A percentile compares a stretch with the other conserved stretches of the same genome.
phyloP scores from a whole-genome alignment of 1,284 basidiomycete species.

The Pseudozyma hubeiensis region DNA sequence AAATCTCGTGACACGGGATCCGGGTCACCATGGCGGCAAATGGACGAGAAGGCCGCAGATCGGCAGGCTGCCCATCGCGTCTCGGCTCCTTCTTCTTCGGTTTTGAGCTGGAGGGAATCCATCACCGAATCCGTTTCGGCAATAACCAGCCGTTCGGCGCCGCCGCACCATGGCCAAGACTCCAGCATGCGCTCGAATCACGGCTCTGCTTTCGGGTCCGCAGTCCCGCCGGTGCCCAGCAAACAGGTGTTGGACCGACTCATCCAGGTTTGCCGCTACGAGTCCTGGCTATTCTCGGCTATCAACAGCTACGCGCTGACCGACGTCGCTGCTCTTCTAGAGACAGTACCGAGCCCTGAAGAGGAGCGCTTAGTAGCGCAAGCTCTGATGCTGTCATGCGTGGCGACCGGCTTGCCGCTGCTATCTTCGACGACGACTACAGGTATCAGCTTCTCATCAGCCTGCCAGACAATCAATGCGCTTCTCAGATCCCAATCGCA shows the following conservation, averaged over 20 bases:
- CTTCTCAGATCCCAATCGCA: background rate
- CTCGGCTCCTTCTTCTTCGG: slow-evolving; percentile 1
- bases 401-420: slow-evolving; percentile 25
- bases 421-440: slow-evolving; percentile 1
- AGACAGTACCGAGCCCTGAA: background rate
- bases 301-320: slow-evolving; percentile 23
- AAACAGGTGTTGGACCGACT: slow-evolving; percentile 16
- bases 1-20: too few species aligned
- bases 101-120: slow-evolving; percentile 2
- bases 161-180: slow-evolving; percentile 6
- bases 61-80: background rate
- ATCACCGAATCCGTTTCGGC: background rate
- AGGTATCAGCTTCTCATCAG: slow-evolving; percentile 9
- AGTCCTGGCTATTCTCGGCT: slow-evolving; percentile 20
- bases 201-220: background rate
- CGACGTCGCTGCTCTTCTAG: slow-evolving; percentile 18
- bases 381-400: slow-evolving; percentile 15
- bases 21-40: background rate
- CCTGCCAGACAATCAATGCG: slow-evolving; percentile 13
- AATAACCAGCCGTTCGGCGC: slow-evolving; percentile 2
- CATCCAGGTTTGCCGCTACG: slow-evolving; percentile 12
- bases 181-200: background rate
- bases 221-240: slow-evolving; percentile 6
- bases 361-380: slow-evolving; percentile 14
- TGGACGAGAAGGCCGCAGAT: background rate